These are phyloP conservation scores for Malassezia vespertilionis DNA, from an alignment of 1,284 basidiomycete species.

Conservation along the genomic window DNA sequence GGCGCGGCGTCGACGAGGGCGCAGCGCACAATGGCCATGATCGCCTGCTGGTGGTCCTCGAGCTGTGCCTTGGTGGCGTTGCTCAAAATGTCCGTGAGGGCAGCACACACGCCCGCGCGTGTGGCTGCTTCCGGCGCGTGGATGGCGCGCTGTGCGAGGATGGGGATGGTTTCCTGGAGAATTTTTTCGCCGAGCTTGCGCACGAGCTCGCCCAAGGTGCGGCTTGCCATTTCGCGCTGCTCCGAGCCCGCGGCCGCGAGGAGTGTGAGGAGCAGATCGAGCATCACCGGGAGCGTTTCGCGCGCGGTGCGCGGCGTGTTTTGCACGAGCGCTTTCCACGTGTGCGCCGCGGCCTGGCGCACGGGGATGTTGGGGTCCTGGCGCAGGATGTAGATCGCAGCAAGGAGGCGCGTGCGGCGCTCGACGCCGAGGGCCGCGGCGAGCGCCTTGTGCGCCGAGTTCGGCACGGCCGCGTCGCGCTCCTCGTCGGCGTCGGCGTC, in stretches of 20 bases:
- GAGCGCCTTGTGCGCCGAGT: constrained; percentile 59
- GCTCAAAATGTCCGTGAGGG: constrained; percentile 78
- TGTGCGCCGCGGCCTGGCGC: constrained; percentile 81
- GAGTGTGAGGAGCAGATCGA: constrained; percentile 57
- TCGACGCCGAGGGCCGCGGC: constrained; percentile 78
- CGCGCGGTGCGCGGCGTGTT: constrained; percentile 62
- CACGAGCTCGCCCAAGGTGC: constrained; percentile 60
- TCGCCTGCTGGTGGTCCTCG: constrained; percentile 79
- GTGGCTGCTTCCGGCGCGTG: constrained; percentile 63
- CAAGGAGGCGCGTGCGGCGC: constrained; percentile 76
- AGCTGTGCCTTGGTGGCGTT: constrained; percentile 73
- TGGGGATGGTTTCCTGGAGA: constrained; percentile 68
- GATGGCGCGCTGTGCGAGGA: constrained; percentile 57
- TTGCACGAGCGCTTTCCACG: constrained; percentile 95
- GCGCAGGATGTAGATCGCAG: constrained; percentile 80
- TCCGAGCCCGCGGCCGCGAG: constrained; percentile 70
- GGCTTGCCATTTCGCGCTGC: constrained; percentile 67
- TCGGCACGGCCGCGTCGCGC: constrained; percentile 52
- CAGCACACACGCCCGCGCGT: constrained; percentile 77
- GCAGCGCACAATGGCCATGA: constrained; percentile 63
- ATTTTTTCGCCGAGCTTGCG: constrained; percentile 93
- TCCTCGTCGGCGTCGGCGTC: constrained; percentile 64
- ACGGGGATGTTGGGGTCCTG: constrained; percentile 87
- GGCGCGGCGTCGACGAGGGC: constrained; percentile 80
- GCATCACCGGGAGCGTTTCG: constrained; percentile 70